Conservation (phyloP, 2,329 filamentous ascomycete species). For the Calonectria ilicicola region DNA sequence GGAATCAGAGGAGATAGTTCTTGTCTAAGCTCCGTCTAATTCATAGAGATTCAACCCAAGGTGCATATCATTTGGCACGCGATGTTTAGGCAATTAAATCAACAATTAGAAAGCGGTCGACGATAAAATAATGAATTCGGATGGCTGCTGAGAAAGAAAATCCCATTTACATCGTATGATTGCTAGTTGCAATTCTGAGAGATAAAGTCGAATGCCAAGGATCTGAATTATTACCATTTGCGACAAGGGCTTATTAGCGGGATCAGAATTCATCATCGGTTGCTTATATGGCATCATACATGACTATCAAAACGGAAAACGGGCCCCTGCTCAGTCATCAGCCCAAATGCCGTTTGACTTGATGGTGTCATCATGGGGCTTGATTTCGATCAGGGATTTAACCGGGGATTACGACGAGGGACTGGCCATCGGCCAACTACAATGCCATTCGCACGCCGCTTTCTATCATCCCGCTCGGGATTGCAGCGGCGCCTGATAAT, state of each 20-base stretch:
- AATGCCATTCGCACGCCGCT: background rate
- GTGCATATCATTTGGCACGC: too few relatives aligned
- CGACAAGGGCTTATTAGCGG: background rate
- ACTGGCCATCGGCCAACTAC: background rate
- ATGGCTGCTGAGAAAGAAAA: background rate
- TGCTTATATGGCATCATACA: background rate
- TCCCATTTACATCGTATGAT: background rate
- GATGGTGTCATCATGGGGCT: constrained; percentile 1
- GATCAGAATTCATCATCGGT: background rate
- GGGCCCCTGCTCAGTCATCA: background rate
- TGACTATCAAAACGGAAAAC: background rate
- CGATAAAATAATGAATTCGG: too few relatives aligned
- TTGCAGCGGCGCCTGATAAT: background rate
- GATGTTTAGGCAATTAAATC: too few relatives aligned
- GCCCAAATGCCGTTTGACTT: background rate
- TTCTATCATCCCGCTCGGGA: constrained; percentile 1
- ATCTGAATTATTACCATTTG: background rate
- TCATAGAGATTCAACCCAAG: too few relatives aligned
- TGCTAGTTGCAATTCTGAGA: background rate
- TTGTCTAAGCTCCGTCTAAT: too few relatives aligned
- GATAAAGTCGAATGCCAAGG: background rate
- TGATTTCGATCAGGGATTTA: constrained; percentile 1
- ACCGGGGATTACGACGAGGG: background rate
- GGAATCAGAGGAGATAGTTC: too few relatives aligned
- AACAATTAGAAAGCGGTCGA: too few relatives aligned